Evolutionary conservation across 208 protist species (phyloP).

Genomic region (Blastocrithidia nonstop): DNA sequence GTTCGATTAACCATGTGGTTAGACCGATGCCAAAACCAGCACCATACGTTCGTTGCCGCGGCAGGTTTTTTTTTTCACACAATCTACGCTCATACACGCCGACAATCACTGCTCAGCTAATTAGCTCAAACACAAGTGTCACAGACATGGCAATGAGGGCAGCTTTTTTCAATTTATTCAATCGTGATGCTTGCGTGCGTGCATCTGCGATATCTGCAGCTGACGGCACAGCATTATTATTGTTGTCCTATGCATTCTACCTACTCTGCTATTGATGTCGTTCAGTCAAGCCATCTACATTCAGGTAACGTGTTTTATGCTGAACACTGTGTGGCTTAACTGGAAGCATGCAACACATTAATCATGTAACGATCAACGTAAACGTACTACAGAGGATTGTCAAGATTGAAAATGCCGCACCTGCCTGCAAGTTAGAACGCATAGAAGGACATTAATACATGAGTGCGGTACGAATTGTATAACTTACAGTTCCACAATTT

Average conservation of each 20-base stretch:
- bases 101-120: slow-evolving; percentile 35
- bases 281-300: too few relatives aligned
- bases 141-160: slow-evolving; percentile 9
- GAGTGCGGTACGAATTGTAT: slow-evolving; percentile 29
- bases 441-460: slow-evolving; percentile 10
- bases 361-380: slow-evolving; percentile 14
- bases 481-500: slow-evolving; percentile 45
- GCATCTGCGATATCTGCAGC: neutral
- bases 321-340: slow-evolving; percentile 3
- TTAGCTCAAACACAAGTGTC: slow-evolving; percentile 33
- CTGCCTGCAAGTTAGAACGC: slow-evolving; percentile 17
- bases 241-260: neutral
- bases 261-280: too few relatives aligned
- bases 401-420: slow-evolving; percentile 61
- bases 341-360: slow-evolving; percentile 22
- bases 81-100: slow-evolving; percentile 11
- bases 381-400: slow-evolving; percentile 24
- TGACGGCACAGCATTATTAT: neutral
- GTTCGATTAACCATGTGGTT: slow-evolving; percentile 24
- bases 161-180: slow-evolving; percentile 25
- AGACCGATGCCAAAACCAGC: slow-evolving; percentile 49
- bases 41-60: slow-evolving; percentile 29
- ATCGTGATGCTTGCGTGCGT: slow-evolving; percentile 5
- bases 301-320: slow-evolving; percentile 3
- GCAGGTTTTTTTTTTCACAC: slow-evolving; percentile 13